These are phyloP conservation scores for Pythium rhizo-oryzae DNA, from an alignment of 352 stramenopile species.

Conservation along the genomic window DNA sequence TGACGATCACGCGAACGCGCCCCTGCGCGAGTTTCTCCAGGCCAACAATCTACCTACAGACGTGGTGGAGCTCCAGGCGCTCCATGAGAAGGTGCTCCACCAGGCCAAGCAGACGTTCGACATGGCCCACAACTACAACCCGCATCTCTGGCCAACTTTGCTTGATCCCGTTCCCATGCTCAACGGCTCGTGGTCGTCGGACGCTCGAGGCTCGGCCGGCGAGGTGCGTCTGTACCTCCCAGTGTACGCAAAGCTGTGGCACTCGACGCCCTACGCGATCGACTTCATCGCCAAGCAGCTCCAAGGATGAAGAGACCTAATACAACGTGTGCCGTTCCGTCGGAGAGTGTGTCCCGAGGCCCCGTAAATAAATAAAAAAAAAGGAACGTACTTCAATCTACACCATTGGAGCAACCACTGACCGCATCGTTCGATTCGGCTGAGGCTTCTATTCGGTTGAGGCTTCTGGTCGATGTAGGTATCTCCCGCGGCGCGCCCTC, in stretches of 20 bases:
- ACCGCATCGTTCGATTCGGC: too few relatives aligned
- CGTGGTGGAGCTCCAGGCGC: conserved; percentile 1
- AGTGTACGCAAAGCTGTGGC: conserved; percentile 3
- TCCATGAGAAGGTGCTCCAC: background rate
- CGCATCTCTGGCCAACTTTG: background rate
- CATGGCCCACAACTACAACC: background rate
- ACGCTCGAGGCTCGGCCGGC: background rate
- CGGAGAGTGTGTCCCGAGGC: too few relatives aligned
- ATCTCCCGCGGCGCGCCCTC: too few relatives aligned
- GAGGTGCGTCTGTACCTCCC: background rate
- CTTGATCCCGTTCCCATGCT: background rate
- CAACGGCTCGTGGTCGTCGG: too few relatives aligned
- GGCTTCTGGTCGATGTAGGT: too few relatives aligned
- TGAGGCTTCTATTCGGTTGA: too few relatives aligned
- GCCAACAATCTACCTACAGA: conserved; percentile 3
- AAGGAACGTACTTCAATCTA: too few relatives aligned
- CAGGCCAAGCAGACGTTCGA: conserved; percentile 1
- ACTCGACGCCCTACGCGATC: conserved; percentile 5
- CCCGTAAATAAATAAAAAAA: too few relatives aligned
- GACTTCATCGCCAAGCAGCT: background rate
- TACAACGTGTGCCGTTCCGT: too few relatives aligned
- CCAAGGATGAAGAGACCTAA: too few relatives aligned
- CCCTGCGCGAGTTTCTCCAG: background rate
- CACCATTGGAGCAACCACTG: too few relatives aligned
- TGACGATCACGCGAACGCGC: background rate